Conservation (phyloP, 305 asterid species). For the Ilex paraguariensis region DNA sequence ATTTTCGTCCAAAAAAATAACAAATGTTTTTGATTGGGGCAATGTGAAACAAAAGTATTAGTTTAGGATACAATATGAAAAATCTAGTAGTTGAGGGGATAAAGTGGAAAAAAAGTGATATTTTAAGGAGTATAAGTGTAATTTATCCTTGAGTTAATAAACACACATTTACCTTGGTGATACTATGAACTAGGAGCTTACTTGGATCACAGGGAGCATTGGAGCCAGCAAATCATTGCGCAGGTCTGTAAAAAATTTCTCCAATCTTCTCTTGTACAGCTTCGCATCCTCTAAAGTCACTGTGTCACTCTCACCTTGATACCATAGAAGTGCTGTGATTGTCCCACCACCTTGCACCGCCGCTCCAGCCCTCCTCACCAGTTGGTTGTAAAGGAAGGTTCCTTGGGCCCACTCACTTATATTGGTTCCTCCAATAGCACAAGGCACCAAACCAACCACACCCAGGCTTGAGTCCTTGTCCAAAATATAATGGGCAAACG, state of each 20-base stretch:
- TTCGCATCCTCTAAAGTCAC: neutral
- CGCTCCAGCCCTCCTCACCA: slow-evolving; percentile 25
- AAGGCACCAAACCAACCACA: slow-evolving; percentile 52
- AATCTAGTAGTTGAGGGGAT: no score
- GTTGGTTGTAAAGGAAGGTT: slow-evolving; percentile 25
- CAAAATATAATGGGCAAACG: slow-evolving; percentile 31
- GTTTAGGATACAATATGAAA: no score
- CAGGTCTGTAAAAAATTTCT: neutral
- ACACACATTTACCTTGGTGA: no score
- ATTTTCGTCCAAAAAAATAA: no score
- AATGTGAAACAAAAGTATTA: no score
- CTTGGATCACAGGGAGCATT: neutral
- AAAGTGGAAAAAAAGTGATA: no score
- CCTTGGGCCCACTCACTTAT: slow-evolving; percentile 50
- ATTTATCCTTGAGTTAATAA: no score
- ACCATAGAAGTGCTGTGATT: neutral
- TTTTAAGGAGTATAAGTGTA: no score
- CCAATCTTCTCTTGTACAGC: neutral
- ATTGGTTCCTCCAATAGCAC: slow-evolving; percentile 66
- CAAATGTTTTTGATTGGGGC: no score
- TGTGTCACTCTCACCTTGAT: neutral
- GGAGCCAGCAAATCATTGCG: neutral
- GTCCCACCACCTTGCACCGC: neutral
- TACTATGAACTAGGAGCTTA: neutral
- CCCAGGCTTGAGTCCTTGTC: slow-evolving; percentile 25